A percentile compares a stretch with the other conserved stretches of the same genome.
Evolutionary conservation across 768 basidiomycete species (phyloP).

Genomic region (Mycena rebaudengoi): DNA sequence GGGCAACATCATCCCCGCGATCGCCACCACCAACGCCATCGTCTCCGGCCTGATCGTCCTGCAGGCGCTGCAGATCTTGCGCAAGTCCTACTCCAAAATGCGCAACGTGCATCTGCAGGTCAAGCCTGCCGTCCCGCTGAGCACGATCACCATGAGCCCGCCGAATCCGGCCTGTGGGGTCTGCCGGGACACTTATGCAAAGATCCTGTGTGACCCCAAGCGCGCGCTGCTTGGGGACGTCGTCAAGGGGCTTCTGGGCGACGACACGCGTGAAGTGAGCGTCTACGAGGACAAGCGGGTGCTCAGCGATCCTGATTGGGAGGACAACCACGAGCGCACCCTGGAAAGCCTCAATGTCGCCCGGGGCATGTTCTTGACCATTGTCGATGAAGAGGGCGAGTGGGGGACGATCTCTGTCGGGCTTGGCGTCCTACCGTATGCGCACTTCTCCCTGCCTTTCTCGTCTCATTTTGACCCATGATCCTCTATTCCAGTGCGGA

Average conservation of each 20-base stretch:
- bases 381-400: conserved; percentile 89
- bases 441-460: background rate
- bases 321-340: conserved; percentile 85
- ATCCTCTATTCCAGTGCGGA: conserved; percentile 54
- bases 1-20: conserved; percentile 99
- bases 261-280: conserved; percentile 69
- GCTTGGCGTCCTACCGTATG: conserved; percentile 72
- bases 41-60: conserved; percentile 94
- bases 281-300: conserved; percentile 90
- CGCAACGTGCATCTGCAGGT: conserved; percentile 84
- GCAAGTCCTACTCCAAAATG: conserved; percentile 63
- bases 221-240: conserved; percentile 77
- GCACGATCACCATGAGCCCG: conserved; percentile 65
- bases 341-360: conserved; percentile 83
- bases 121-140: conserved; percentile 82
- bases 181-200: conserved; percentile 86
- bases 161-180: conserved; percentile 86
- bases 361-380: conserved; percentile 86
- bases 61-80: conserved; percentile 87
- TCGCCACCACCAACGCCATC: conserved; percentile 98
- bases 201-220: conserved; percentile 76
- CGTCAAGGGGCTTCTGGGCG: conserved; percentile 71
- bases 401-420: conserved; percentile 76
- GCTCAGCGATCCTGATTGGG: conserved; percentile 92
- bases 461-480: conserved; percentile 1